These are phyloP conservation scores for Rhizophagus sp. DNA, from an alignment of 192 early-diverging fungal species.

Conservation along the genomic window DNA sequence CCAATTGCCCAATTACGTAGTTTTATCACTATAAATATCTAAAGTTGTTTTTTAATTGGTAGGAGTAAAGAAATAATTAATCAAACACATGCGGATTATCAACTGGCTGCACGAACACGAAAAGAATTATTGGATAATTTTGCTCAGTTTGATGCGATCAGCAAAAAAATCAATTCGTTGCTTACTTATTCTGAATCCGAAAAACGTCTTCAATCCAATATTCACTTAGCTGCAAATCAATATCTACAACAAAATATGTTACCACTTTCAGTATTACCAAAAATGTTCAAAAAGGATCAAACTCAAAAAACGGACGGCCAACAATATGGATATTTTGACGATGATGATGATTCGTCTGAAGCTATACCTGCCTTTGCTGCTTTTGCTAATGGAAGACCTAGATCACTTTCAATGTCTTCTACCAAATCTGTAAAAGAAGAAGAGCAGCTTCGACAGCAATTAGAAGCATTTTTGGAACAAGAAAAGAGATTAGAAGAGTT, in stretches of 20 bases:
- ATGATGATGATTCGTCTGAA: conserved; percentile 1
- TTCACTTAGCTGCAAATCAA: conserved; percentile 62
- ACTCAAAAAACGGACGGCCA: conserved; percentile 17
- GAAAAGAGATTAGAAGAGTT: conserved; percentile 61
- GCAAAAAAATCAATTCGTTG: conserved; percentile 59
- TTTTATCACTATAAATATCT: neutral
- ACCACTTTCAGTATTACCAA: conserved; percentile 70
- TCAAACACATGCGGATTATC: conserved; percentile 55
- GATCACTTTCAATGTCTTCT: conserved; percentile 35
- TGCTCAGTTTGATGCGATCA: conserved; percentile 58
- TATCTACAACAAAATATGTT: conserved; percentile 82
- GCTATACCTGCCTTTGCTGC: neutral
- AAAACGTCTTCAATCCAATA: conserved; percentile 63
- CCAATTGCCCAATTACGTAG: neutral
- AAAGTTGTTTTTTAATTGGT: neutral
- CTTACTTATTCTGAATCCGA: conserved; percentile 48
- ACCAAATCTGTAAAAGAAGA: conserved; percentile 35
- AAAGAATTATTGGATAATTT: conserved; percentile 69
- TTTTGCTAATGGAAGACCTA: conserved; percentile 8
- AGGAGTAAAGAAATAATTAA: conserved; percentile 33
- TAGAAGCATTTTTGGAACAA: conserved; percentile 73
- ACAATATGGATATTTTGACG: conserved; percentile 5
- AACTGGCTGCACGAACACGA: conserved; percentile 60
- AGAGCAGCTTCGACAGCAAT: conserved; percentile 37
- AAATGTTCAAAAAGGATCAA: conserved; percentile 46